phyloP scores from a whole-genome alignment of 768 basidiomycete species.

The Sporobolomyces phaffii region DNA sequence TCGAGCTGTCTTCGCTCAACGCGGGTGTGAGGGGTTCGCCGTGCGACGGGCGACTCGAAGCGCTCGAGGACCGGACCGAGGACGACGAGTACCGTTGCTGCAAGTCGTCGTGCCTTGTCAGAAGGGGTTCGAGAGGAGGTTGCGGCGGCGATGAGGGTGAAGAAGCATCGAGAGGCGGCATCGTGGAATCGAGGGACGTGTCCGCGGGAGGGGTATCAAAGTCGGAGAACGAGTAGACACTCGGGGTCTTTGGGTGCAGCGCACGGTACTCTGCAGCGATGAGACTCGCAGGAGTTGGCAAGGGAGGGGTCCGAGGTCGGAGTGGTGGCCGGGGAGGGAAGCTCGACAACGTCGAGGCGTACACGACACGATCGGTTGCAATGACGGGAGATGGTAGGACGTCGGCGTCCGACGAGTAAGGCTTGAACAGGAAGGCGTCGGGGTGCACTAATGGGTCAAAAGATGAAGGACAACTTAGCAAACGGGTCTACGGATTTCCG shows the following conservation, averaged over 20 bases:
- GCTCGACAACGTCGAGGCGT: conserved; percentile 18
- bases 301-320: background rate
- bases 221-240: background rate
- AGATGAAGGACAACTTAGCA: background rate
- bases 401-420: conserved; percentile 17
- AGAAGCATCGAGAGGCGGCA: too few species aligned
- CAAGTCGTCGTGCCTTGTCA: background rate
- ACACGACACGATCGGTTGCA: conserved; percentile 5
- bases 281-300: background rate
- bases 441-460: conserved; percentile 5
- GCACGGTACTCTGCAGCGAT: conserved; percentile 20
- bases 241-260: background rate
- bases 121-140: background rate
- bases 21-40: background rate
- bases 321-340: conserved; percentile 26
- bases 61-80: background rate
- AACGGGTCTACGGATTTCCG: background rate
- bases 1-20: conserved; percentile 20
- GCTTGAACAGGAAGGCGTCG: conserved; percentile 1
- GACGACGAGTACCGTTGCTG: background rate
- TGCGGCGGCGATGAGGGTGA: background rate
- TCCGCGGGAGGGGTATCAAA: background rate
- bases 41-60: conserved; percentile 1
- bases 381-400: background rate
- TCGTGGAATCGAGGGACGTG: background rate